Evolutionary conservation across 176 grass and related monocot species (phyloP).

Genomic region (Carex pumila): DNA sequence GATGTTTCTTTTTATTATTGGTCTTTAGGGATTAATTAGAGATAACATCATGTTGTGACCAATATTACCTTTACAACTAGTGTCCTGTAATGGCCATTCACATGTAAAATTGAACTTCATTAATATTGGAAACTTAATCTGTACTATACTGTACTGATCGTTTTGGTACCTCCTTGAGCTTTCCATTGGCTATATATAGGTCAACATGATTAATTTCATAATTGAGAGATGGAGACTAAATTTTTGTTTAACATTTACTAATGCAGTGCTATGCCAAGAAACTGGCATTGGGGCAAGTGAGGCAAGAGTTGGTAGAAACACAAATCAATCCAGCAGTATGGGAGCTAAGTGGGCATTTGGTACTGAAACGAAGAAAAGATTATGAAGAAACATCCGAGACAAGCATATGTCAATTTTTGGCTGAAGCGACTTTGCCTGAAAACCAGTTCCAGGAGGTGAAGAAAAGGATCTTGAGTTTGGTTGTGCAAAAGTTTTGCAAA

Average conservation of each 20-base stretch:
- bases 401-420: slow-evolving; percentile 45
- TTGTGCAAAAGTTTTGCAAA: neutral
- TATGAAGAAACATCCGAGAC: slow-evolving; percentile 54
- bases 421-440: slow-evolving; percentile 51
- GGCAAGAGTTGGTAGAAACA: slow-evolving; percentile 60
- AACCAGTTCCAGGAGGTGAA: slow-evolving; percentile 55
- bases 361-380: slow-evolving; percentile 66
- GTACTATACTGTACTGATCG: neutral
- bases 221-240: neutral
- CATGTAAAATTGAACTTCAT: neutral
- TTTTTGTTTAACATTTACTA: too few relatives aligned
- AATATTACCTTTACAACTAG: neutral
- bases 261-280: slow-evolving; percentile 9
- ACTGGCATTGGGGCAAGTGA: slow-evolving; percentile 38
- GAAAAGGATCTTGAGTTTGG: slow-evolving; percentile 28
- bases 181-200: neutral
- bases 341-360: slow-evolving; percentile 86
- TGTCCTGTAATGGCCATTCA: neutral
- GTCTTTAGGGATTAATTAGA: neutral
- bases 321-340: slow-evolving; percentile 75
- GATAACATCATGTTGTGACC: neutral
- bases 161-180: neutral
- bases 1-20: neutral
- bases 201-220: neutral
- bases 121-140: neutral